phyloP scores from a whole-genome alignment of 1,284 basidiomycete species.

The Melampsora medusae region DNA sequence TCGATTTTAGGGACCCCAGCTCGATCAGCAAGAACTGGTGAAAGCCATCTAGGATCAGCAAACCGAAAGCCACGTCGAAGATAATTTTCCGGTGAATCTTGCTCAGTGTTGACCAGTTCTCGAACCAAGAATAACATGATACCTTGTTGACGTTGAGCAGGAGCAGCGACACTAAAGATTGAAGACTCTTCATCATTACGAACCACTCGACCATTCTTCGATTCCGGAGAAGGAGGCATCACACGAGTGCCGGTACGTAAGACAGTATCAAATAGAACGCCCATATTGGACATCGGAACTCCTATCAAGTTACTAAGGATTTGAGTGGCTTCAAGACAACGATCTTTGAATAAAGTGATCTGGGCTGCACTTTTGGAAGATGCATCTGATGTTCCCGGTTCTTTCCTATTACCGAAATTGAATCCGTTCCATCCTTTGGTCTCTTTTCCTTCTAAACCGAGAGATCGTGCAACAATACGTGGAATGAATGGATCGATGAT shows the following conservation, averaged over 20 bases:
- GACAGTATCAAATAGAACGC: conserved; percentile 63
- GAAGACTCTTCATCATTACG: conserved; percentile 34
- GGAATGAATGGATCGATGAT: conserved; percentile 58
- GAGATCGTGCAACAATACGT: conserved; percentile 54
- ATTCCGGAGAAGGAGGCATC: conserved; percentile 8
- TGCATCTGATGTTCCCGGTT: conserved; percentile 19
- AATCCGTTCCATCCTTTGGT: neutral
- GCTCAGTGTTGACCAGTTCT: conserved; percentile 53
- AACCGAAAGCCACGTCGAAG: conserved; percentile 59
- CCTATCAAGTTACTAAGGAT: conserved; percentile 58
- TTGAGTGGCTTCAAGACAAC: conserved; percentile 59
- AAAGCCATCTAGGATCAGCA: conserved; percentile 59
- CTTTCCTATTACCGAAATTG: conserved; percentile 1
- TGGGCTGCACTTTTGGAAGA: conserved; percentile 47
- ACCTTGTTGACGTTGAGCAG: conserved; percentile 54
- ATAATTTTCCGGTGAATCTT: conserved; percentile 57
- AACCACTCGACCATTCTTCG: neutral
- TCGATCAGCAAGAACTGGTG: conserved; percentile 58
- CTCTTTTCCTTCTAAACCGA: conserved; percentile 47
- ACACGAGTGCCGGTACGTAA: conserved; percentile 57
- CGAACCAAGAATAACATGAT: conserved; percentile 60
- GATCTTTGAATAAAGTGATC: conserved; percentile 57
- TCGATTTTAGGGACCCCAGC: conserved; percentile 58
- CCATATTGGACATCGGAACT: conserved; percentile 56
- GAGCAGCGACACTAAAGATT: conserved; percentile 11